Conservation (phyloP, 116 monocot species). For the Cymodocea nodosa region DNA sequence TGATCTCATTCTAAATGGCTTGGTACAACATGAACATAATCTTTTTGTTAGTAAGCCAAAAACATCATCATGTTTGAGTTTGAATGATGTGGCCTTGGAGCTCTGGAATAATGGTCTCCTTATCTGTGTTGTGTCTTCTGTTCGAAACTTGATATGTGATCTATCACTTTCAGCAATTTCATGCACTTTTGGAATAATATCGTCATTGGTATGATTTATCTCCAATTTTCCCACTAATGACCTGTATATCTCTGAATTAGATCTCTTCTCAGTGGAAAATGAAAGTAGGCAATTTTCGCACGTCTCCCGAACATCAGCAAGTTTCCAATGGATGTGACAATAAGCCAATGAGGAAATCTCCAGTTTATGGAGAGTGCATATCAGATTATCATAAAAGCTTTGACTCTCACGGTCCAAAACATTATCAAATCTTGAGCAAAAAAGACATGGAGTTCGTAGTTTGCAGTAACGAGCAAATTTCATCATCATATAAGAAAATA, state of each 20-base stretch:
- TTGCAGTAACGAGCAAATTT: slow-evolving; percentile 51
- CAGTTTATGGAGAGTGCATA: slow-evolving; percentile 57
- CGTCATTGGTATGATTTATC: slow-evolving; percentile 2
- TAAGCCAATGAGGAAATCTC: slow-evolving; percentile 62
- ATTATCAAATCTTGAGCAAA: slow-evolving; percentile 88
- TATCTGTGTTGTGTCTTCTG: slow-evolving; percentile 11
- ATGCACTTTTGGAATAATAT: background rate
- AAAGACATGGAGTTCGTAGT: slow-evolving; percentile 68
- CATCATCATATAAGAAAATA: slow-evolving; percentile 42
- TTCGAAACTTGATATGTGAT: background rate
- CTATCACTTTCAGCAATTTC: slow-evolving; percentile 2
- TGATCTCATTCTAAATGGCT: slow-evolving; percentile 17
- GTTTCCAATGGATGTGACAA: slow-evolving; percentile 37
- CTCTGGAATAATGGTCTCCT: no score
- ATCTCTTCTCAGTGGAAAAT: slow-evolving; percentile 36
- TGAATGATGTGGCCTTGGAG: no score
- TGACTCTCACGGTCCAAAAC: slow-evolving; percentile 44
- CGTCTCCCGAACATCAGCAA: slow-evolving; percentile 40
- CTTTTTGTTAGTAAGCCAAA: slow-evolving; percentile 9
- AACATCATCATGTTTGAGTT: slow-evolving; percentile 13
- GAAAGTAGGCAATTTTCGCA: slow-evolving; percentile 54
- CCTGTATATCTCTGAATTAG: slow-evolving; percentile 19
- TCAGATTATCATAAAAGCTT: slow-evolving; percentile 42
- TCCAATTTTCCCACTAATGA: slow-evolving; percentile 26
- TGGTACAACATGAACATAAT: slow-evolving; percentile 48